Evolutionary conservation across 306 rosid genomes (phyloP).

Genomic region (Macrotyloma uniflorum): DNA sequence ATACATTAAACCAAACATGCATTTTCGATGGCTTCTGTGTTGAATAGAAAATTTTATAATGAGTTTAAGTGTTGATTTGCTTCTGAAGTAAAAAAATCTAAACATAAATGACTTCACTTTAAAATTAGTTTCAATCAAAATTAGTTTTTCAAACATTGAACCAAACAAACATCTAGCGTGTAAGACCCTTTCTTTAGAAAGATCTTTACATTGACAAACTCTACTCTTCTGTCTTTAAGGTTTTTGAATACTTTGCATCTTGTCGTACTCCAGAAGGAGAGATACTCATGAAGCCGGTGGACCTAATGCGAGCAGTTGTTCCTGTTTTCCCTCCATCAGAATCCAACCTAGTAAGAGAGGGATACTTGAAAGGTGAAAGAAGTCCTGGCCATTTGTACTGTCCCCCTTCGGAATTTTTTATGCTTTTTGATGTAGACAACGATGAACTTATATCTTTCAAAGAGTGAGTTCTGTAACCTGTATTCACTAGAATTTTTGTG

Average conservation of each 20-base stretch:
- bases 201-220: neutral
- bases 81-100: neutral
- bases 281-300: neutral
- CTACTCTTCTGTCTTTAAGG: conserved; percentile 3
- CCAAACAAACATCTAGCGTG: neutral
- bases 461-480: conserved; percentile 15
- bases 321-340: conserved; percentile 24
- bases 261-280: conserved; percentile 11
- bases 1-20: too few species aligned
- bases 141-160: neutral
- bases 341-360: conserved; percentile 14
- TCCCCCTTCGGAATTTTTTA: neutral
- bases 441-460: conserved; percentile 9
- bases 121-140: neutral
- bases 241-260: conserved; percentile 27
- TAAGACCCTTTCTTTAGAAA: neutral
- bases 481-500: neutral
- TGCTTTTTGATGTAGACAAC: conserved; percentile 16
- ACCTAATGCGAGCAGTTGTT: conserved; percentile 20
- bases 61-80: neutral
- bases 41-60: neutral
- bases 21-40: neutral
- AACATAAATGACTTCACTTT: neutral
- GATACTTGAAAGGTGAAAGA: conserved; percentile 25
- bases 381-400: conserved; percentile 14